phyloP scores from a whole-genome alignment of 768 basidiomycete species.

The Suillus subalutaceus region DNA sequence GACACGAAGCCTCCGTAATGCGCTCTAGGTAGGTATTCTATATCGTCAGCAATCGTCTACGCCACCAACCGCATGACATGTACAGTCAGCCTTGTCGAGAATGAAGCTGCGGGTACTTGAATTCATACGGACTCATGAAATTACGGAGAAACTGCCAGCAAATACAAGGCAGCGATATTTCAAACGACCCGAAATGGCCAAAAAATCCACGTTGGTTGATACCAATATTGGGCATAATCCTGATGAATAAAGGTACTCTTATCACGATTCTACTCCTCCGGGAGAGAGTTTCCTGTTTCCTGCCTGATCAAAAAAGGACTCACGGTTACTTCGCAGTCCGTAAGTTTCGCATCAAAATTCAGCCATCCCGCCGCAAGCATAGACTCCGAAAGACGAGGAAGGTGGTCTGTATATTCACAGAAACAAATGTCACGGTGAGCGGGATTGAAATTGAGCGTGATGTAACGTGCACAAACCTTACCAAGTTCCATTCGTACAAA shows the following conservation, averaged over 20 bases:
- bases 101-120: background rate
- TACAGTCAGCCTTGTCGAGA: background rate
- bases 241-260: slow-evolving; percentile 7
- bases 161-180: slow-evolving; percentile 9
- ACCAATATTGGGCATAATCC: slow-evolving; percentile 1
- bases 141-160: slow-evolving; percentile 10
- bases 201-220: slow-evolving; percentile 4
- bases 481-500: slow-evolving; percentile 5
- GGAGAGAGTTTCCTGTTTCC: slow-evolving; percentile 1
- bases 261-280: slow-evolving; percentile 9
- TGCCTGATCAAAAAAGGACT: slow-evolving; percentile 8
- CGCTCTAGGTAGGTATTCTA: background rate
- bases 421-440: background rate
- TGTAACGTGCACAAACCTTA: background rate
- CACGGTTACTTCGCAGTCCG: slow-evolving; percentile 14
- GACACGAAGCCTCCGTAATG: slow-evolving; percentile 5
- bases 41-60: slow-evolving; percentile 4
- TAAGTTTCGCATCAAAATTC: slow-evolving; percentile 13
- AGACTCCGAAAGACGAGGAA: slow-evolving; percentile 9
- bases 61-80: background rate
- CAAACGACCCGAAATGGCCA: slow-evolving; percentile 10
- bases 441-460: background rate
- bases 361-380: background rate
- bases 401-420: background rate
- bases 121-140: slow-evolving; percentile 5